Conservation (phyloP, 2,329 filamentous ascomycete species). For the Aspergillus amoenus region DNA sequence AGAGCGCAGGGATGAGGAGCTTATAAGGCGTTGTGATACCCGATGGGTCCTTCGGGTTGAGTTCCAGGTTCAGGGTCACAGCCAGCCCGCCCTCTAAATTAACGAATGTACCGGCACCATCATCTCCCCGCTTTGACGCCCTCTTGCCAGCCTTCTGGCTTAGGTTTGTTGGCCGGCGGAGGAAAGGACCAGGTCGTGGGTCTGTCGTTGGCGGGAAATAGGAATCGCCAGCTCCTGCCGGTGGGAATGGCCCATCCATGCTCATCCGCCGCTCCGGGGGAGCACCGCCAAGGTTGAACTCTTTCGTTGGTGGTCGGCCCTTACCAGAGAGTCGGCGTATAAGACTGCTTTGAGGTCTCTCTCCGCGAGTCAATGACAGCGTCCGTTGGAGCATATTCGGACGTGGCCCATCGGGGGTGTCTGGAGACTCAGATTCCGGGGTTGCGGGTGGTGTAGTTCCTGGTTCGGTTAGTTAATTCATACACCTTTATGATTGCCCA, state of each 20-base stretch:
- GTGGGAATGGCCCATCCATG: slow-evolving; percentile 32
- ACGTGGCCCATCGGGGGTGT: slow-evolving; percentile 30
- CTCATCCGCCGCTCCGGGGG: slow-evolving; percentile 33
- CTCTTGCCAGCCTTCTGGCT: slow-evolving; percentile 61
- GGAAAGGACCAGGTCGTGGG: slow-evolving; percentile 52
- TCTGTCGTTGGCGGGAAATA: slow-evolving; percentile 30
- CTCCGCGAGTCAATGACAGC: slow-evolving; percentile 60
- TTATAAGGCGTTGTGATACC: slow-evolving; percentile 88
- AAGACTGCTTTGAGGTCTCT: slow-evolving; percentile 45
- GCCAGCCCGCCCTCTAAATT: slow-evolving; percentile 83
- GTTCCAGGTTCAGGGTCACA: slow-evolving; percentile 84
- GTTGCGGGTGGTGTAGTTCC: slow-evolving; percentile 71
- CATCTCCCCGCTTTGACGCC: slow-evolving; percentile 53
- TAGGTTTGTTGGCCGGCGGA: slow-evolving; percentile 69
- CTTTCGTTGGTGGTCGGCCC: slow-evolving; percentile 43
- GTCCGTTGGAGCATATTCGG: slow-evolving; percentile 54
- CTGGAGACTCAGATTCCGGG: slow-evolving; percentile 51
- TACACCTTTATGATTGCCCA: neutral
- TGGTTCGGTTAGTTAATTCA: slow-evolving; percentile 46
- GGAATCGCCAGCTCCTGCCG: slow-evolving; percentile 31
- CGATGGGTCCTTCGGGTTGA: slow-evolving; percentile 78
- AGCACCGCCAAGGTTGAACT: slow-evolving; percentile 31
- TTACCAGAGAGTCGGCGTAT: slow-evolving; percentile 50
- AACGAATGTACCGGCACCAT: slow-evolving; percentile 57
- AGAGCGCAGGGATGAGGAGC: slow-evolving; percentile 76